Base-by-base conservation (phyloP, 768 basidiomycete species). In the Trametopsis cervina region DNA sequence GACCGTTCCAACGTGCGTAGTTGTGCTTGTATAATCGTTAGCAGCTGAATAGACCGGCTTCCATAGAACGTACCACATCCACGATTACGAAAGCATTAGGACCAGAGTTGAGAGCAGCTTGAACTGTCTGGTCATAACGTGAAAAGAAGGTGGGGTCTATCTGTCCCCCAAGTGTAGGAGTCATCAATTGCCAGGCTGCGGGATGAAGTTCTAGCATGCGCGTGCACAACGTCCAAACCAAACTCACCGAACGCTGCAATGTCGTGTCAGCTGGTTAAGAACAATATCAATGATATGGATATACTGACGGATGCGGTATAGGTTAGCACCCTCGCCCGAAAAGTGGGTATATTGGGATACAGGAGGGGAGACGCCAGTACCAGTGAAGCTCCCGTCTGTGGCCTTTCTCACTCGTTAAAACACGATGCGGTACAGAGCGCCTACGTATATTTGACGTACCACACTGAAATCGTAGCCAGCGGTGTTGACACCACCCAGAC, bases 1-100 rank as follows among this genome's bases (percentile, higher is more conserved):
- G 61, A 9, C 74, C 73, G 52, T 80, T 77, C 74, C 75, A 78
- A 39, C 78, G 69, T 5, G 75, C 79, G 54, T 80, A 80, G 65
- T 80, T 80, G 63, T 80, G 78, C 67, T 72, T 23, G 35, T 20
- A 17, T 1, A 22, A n/a, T 10, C 7, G 24, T 36, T 4, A 50
- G 22, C 6, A 27, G 15, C 33, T 37, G 42, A 10, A n/a, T n/a
- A n/a, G n/a, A n/a, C n/a, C n/a, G n/a, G n/a, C n/a, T n/a, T n/a
- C n/a, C n/a, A n/a, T n/a, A n/a, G 17, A 12, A 56, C 69, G 7
- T 54, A 73, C 72, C 23, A 79, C 52, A 57, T 78, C 77, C 27
- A 79, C 59, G 52, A 79, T 78, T 42, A 71, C 75, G 52, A 72
- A 71, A 21, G 69, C 68, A 23, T 67, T 64, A 10, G 61, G 59